Evolutionary conservation across 2,329 filamentous ascomycete genomes (phyloP).

Genomic region (Pseudogymnoascus sp.): DNA sequence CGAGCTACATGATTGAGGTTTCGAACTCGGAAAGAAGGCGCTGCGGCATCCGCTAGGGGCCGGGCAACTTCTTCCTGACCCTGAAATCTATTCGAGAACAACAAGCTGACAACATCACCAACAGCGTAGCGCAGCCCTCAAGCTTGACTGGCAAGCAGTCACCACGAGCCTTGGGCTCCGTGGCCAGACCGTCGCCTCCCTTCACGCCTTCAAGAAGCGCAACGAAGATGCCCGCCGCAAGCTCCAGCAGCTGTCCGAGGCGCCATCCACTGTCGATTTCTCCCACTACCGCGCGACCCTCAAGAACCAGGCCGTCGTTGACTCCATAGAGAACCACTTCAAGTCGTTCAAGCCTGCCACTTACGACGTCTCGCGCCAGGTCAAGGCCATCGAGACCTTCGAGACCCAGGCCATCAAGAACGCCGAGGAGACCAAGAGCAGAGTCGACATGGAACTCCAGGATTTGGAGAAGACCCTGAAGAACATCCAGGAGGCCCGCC

Average conservation of each 20-base stretch:
- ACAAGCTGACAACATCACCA: slow-evolving; percentile 12
- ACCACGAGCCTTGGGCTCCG: slow-evolving; percentile 90
- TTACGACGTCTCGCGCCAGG: slow-evolving; percentile 87
- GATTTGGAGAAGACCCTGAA: slow-evolving; percentile 89
- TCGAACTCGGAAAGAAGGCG: not conserved
- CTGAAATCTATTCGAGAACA: slow-evolving; percentile 1
- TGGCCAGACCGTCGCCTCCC: slow-evolving; percentile 84
- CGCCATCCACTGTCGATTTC: slow-evolving; percentile 85
- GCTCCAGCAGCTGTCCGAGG: slow-evolving; percentile 75
- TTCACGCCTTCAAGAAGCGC: slow-evolving; percentile 98
- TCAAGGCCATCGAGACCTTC: slow-evolving; percentile 97
- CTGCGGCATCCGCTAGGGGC: not conserved
- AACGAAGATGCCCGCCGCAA: slow-evolving; percentile 98
- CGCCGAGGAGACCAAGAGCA: slow-evolving; percentile 91
- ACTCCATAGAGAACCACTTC: slow-evolving; percentile 98
- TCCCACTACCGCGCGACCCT: slow-evolving; percentile 81
- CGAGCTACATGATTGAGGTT: not conserved
- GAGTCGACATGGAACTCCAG: slow-evolving; percentile 90
- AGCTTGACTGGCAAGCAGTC: slow-evolving; percentile 98
- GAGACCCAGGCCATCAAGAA: slow-evolving; percentile 96
- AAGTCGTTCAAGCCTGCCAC: slow-evolving; percentile 81
- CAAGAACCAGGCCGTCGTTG: slow-evolving; percentile 92
- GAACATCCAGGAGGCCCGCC: slow-evolving; percentile 94
- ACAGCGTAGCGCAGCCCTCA: slow-evolving; percentile 95
- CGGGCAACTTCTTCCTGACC: slow-evolving; percentile 1